Evolutionary conservation across 2,329 filamentous ascomycete genomes (phyloP).

Genomic region (Samsoniella hepiali): DNA sequence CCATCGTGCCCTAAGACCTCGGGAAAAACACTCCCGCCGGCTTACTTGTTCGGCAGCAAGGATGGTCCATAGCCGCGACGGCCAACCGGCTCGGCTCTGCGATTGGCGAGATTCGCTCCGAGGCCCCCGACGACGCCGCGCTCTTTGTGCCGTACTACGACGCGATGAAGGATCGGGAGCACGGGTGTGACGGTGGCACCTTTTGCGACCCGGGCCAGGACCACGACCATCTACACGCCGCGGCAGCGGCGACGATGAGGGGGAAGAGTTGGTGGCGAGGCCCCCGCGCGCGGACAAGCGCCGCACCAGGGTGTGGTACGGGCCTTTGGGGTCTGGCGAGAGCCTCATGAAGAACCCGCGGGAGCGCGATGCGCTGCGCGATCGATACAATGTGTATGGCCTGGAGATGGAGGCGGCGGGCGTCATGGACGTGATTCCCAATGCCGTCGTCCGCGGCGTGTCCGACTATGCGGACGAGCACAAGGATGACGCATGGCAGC

Average conservation of each 20-base stretch:
- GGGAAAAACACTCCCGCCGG: constrained; percentile 6
- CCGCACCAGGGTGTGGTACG: not conserved
- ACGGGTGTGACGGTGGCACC: not conserved
- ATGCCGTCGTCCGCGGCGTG: no score
- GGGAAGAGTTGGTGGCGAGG: not conserved
- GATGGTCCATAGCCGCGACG: not conserved
- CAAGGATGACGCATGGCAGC: no score
- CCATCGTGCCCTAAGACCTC: constrained; percentile 29
- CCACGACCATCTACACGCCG: not conserved
- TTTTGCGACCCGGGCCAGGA: not conserved
- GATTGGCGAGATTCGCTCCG: not conserved
- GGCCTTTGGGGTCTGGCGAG: constrained; percentile 31
- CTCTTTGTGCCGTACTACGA: constrained; percentile 17
- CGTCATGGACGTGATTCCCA: no score
- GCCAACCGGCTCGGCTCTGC: not conserved
- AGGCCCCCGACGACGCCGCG: not conserved
- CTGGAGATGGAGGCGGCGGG: no score
- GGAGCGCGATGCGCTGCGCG: constrained; percentile 24
- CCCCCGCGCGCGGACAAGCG: not conserved
- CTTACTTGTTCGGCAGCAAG: not conserved
- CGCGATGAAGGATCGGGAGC: constrained; percentile 20
- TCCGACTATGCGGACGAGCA: no score
- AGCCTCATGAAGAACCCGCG: constrained; percentile 30
- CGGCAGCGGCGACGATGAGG: not conserved
- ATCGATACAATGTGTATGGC: constrained; percentile 26